These are phyloP conservation scores for Debaryomyces maramus DNA, from an alignment of 805 yeast species.

Conservation along the genomic window DNA sequence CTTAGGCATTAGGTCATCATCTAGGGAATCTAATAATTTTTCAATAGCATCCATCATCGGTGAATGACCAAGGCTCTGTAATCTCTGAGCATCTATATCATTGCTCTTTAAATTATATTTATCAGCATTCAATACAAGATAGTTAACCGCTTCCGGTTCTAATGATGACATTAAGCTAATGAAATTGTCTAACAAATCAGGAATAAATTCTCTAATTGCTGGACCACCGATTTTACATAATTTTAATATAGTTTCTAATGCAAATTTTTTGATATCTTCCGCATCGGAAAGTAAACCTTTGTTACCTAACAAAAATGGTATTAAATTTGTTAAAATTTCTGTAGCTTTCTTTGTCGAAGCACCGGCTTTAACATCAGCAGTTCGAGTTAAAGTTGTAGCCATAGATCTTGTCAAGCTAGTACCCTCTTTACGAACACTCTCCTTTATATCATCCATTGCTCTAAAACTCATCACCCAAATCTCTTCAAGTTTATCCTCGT, in stretches of 20 bases:
- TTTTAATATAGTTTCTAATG: slow-evolving; percentile 71
- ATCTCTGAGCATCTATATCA: slow-evolving; percentile 75
- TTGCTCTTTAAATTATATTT: slow-evolving; percentile 73
- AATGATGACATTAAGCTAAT: slow-evolving; percentile 74
- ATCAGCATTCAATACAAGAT: slow-evolving; percentile 81
- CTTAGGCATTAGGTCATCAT: slow-evolving; percentile 47
- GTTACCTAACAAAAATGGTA: slow-evolving; percentile 78
- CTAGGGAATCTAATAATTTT: slow-evolving; percentile 57
- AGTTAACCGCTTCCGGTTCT: slow-evolving; percentile 89
- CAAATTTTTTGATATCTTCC: slow-evolving; percentile 75
- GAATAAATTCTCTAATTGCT: slow-evolving; percentile 64
- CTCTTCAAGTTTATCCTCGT: slow-evolving; percentile 54
- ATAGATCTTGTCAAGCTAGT: slow-evolving; percentile 62
- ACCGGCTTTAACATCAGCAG: slow-evolving; percentile 43
- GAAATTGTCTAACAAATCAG: slow-evolving; percentile 67
- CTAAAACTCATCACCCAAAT: slow-evolving; percentile 90
- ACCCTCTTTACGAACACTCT: slow-evolving; percentile 85
- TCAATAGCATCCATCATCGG: slow-evolving; percentile 91
- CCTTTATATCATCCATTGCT: slow-evolving; percentile 90
- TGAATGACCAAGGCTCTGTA: slow-evolving; percentile 71
- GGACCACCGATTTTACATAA: slow-evolving; percentile 64
- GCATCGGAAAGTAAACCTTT: slow-evolving; percentile 84
- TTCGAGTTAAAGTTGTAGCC: slow-evolving; percentile 59
- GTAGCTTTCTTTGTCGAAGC: slow-evolving; percentile 33
- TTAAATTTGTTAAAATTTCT: slow-evolving; percentile 51